Base-by-base conservation (phyloP, 2,329 filamentous ascomycete genomes). In the Albifimbria verrucaria region DNA sequence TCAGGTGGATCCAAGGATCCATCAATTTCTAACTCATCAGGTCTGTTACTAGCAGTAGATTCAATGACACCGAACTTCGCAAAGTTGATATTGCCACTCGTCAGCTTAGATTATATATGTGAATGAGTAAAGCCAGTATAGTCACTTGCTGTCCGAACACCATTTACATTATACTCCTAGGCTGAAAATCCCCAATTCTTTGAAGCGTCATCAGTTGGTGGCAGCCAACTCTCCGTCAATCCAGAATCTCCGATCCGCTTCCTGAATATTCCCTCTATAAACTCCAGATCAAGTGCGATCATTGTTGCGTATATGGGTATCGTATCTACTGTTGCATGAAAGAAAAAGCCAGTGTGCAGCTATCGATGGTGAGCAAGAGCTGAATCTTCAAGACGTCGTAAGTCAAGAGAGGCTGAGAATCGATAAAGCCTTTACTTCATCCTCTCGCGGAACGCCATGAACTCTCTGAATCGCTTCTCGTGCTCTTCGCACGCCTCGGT, bases 401-500 rank as follows among this genome's bases (percentile, higher is more conserved):
- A 36, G 28, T 22, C 24, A 36, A 45, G 23, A 51, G 48, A 51
- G 39, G 58, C 22, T 41, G 22, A 43, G 47, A 48, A 48, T 52
- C 48, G 50, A 50, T 55, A 54, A 21, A 47, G 21, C 42, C 21
- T 36, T 64, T 53, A 71, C 57, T 69, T 72, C 72, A 76, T 76
- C 72, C 68, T 74, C 39, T 73, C 69, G 54, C 74, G 69, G 55
- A 74, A 73, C 24, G 66, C 75, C 67, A 79, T 73, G 62, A 85
- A 88, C 58, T 83, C 79, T 58, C 77, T 73, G 52, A 90, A 71
- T 10, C 79, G 78, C 52, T 75, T 67, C 53, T 81, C 77, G 62
- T 92, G 88, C 55, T 77, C 77, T 43, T 82, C 78, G 55, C 80
- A 82, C 7, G 82, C 82, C 9, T 77, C 67, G 25, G 71, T 70